phyloP scores from a whole-genome alignment of 305 asterid species.

The Euphrasia arctica region DNA sequence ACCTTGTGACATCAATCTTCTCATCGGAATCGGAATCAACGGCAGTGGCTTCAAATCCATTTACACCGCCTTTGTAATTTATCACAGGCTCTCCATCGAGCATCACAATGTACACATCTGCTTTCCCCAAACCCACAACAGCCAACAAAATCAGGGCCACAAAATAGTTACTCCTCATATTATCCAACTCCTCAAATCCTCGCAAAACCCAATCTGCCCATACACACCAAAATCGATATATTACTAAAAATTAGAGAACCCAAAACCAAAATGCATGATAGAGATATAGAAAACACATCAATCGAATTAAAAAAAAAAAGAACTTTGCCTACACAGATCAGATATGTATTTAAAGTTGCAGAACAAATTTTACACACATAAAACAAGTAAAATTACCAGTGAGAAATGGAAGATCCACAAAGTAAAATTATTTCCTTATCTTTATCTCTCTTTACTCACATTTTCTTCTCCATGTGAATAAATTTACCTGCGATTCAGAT shows the following conservation, averaged over 20 bases:
- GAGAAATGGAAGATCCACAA: conserved; percentile 32
- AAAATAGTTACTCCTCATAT: conserved; percentile 46
- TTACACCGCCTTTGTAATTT: conserved; percentile 80
- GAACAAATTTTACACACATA: background rate
- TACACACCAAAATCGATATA: conserved; percentile 18
- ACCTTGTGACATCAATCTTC: conserved; percentile 85
- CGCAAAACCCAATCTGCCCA: conserved; percentile 35
- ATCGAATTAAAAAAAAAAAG: background rate
- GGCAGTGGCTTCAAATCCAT: conserved; percentile 97
- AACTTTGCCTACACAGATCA: conserved; percentile 16
- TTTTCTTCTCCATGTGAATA: conserved; percentile 38
- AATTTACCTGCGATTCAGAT: conserved; percentile 33
- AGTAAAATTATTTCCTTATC: conserved; percentile 19
- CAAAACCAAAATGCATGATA: conserved; percentile 8
- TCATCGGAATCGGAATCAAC: conserved; percentile 82
- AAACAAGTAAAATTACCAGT: conserved; percentile 31
- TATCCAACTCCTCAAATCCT: conserved; percentile 30
- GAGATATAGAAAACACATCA: conserved; percentile 6
- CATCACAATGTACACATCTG: conserved; percentile 81
- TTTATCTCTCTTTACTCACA: conserved; percentile 31
- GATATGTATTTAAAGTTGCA: background rate
- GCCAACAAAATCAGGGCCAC: conserved; percentile 42
- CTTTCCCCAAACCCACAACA: conserved; percentile 41
- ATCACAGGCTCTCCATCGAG: conserved; percentile 96
- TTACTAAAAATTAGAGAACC: conserved; percentile 2